Base-by-base conservation (phyloP, 2,329 filamentous ascomycete genomes). In the Scleromitrula shiraiana region DNA sequence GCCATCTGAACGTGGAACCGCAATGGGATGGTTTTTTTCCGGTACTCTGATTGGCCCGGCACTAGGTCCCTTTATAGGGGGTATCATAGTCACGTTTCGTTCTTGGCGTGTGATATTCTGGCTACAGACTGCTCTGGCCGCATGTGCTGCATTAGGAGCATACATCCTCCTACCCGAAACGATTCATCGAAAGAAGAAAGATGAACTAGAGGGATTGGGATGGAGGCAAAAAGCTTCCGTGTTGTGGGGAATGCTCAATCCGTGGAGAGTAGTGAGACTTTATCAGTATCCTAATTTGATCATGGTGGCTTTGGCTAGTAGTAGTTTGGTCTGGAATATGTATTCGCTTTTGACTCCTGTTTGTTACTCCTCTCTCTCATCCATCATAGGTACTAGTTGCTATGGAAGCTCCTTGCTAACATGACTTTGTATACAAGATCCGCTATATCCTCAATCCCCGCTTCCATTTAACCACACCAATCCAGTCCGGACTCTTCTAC, bases 31-130 rank as follows among this genome's bases (percentile, higher is more conserved):
- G 80, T 88, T 88, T 58, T 64, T 88, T 32, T 78, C 75, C 0
- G 84, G 84, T 0, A 86, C 82, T 0, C 68, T 89, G 0, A 78
- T 88, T 38, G 85, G 85, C 0, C 85, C 85, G 6, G 81, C 80
- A 0, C 71, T 85, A 59, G 83, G 85, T 0, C 77, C 79, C 0
- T 85, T 88, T 57, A 70, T 89, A 8, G 79, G 85, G 46, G 86
- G 85, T 20, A 80, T 88, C 37, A 86, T 91, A 42, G 83, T 89
- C 14, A 89, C 84, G 0, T 88, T 80, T 64, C 72, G 74, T 6
- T 76, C 73, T 2, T 91, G 86, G 86, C 74, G 83, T 15, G 76
- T 77, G 35, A 87, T 89, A 45, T 89, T 88, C 67, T 89, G 83
- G 80, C 69, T 90, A 0, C 85, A 89, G 60, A 79, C 81, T 0